phyloP scores from a whole-genome alignment of 78 protist species.

The slime mould (Dictyostelium discoideum) region DNA sequence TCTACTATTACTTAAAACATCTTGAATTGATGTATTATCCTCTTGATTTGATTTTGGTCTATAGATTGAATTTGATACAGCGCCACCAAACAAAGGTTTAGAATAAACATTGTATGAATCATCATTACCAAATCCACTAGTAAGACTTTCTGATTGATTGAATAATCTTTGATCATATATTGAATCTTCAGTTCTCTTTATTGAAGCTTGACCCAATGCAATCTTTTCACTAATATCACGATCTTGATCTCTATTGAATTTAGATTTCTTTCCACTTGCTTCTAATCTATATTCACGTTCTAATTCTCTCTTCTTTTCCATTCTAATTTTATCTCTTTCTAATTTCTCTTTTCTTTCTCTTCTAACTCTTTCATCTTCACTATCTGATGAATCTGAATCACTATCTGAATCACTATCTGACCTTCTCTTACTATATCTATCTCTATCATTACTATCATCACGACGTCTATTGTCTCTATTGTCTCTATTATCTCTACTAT shows the following conservation, averaged over 20 bases:
- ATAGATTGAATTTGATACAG: constrained; percentile 42
- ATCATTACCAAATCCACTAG: constrained; percentile 84
- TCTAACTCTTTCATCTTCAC: neutral
- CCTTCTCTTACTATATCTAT: neutral
- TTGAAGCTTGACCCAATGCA: constrained; percentile 90
- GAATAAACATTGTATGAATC: constrained; percentile 69
- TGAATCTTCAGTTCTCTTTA: constrained; percentile 77
- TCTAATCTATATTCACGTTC: constrained; percentile 78
- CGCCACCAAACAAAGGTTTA: constrained; percentile 61
- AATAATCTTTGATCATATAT: constrained; percentile 96
- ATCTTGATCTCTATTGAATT: constrained; percentile 81
- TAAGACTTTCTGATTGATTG: constrained; percentile 83
- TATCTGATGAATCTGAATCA: constrained; percentile 11
- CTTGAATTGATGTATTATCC: constrained; percentile 22
- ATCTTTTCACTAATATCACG: constrained; percentile 95
- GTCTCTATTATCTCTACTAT: neutral
- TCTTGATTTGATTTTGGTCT: constrained; percentile 53
- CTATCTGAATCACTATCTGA: neutral
- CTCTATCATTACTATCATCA: constrained; percentile 24
- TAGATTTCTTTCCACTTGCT: constrained; percentile 75
- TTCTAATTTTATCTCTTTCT: constrained; percentile 81
- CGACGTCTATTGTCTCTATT: neutral
- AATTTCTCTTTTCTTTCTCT: constrained; percentile 43
- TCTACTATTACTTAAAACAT: constrained; percentile 32
- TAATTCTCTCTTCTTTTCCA: constrained; percentile 71